Evolutionary conservation across 495 filamentous ascomycete species (phyloP).

Genomic region (Podospora sp.): DNA sequence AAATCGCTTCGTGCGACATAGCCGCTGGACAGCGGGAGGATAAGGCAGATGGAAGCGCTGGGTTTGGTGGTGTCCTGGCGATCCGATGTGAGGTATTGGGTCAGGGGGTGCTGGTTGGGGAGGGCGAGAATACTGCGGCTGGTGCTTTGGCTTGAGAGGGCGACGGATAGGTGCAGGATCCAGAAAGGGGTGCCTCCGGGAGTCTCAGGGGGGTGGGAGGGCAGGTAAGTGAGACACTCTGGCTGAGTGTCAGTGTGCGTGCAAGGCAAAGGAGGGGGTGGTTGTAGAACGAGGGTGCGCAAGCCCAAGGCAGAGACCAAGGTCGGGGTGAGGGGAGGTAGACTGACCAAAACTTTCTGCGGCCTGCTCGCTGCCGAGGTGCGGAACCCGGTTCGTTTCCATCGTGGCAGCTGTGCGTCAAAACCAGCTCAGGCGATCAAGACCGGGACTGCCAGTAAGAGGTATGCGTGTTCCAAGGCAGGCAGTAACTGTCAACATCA

Average conservation of each 20-base stretch:
- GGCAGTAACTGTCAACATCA: background rate
- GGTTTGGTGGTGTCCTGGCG: background rate
- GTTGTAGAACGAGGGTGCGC: background rate
- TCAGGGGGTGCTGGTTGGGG: background rate
- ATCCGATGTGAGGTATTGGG: background rate
- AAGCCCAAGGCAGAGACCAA: background rate
- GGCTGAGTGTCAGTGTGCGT: background rate
- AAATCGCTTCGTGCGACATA: conserved; percentile 19
- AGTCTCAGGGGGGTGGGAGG: background rate
- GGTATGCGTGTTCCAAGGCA: background rate
- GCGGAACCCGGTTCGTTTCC: background rate
- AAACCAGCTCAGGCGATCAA: background rate
- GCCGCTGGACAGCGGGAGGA: conserved; percentile 3
- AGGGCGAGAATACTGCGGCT: background rate
- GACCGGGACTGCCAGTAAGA: background rate
- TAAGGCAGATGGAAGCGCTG: conserved; percentile 3
- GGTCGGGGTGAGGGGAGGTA: background rate
- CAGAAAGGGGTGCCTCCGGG: background rate
- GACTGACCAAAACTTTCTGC: background rate
- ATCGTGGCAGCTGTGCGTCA: background rate
- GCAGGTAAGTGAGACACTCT: background rate
- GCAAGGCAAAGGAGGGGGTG: background rate
- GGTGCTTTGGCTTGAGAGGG: background rate
- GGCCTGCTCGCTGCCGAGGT: background rate
- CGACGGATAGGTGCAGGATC: background rate